phyloP scores from a whole-genome alignment of 2,329 filamentous ascomycete species.

The Paecilomyces sp. region DNA sequence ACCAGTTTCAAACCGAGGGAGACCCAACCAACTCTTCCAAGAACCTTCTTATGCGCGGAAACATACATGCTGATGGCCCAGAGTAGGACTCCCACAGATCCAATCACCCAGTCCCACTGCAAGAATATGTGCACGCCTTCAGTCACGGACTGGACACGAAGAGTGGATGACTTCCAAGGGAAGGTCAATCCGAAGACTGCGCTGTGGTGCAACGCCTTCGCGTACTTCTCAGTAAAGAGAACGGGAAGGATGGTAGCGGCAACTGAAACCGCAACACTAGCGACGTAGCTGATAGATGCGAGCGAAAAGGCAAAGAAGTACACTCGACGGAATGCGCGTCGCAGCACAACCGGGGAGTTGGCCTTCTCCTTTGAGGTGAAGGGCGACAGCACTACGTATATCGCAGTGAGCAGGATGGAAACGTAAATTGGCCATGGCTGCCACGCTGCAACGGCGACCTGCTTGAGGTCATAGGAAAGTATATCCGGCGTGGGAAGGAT shows the following conservation, averaged over 20 bases:
- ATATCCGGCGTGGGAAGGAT: background rate
- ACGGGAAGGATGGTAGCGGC: background rate
- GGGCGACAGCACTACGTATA: background rate
- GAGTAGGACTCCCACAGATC: background rate
- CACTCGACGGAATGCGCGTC: background rate
- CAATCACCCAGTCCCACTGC: constrained; percentile 2
- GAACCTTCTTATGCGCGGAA: background rate
- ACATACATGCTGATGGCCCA: background rate
- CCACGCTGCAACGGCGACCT: background rate
- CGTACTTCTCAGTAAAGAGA: background rate
- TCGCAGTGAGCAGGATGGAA: background rate
- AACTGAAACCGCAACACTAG: background rate
- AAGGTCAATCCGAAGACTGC: background rate
- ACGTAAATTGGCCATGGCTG: background rate
- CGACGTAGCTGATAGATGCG: background rate
- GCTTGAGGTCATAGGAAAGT: background rate
- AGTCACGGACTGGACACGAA: background rate
- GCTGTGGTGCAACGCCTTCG: background rate
- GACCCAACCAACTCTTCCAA: background rate
- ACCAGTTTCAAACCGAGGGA: background rate
- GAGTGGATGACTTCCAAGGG: background rate
- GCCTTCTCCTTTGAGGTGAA: background rate
- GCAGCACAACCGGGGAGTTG: background rate
- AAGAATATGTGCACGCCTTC: constrained; percentile 1
- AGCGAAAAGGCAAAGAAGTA: constrained; percentile 1